Conservation (phyloP, 441 rosid species). For the Euphorbia schlechtendalii region DNA sequence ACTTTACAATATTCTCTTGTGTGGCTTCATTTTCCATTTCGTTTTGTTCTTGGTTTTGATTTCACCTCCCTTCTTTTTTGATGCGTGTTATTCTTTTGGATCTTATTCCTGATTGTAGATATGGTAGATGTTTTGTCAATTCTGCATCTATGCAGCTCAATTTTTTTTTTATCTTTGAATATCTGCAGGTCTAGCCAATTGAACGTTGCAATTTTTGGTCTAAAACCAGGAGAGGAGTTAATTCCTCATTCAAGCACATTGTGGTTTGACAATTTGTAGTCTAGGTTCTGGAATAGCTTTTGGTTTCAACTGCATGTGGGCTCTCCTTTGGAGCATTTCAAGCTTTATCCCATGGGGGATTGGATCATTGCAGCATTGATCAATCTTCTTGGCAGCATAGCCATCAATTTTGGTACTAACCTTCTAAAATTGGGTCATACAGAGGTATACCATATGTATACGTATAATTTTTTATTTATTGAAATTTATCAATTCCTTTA, state of each 20-base stretch:
- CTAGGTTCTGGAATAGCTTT: no score
- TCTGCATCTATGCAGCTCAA: not conserved
- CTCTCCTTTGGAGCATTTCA: slow-evolving; percentile 27
- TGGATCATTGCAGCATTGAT: slow-evolving; percentile 98
- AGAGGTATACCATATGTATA: slow-evolving; percentile 46
- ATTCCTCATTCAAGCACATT: not conserved
- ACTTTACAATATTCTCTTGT: not conserved
- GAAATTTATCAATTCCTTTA: no score
- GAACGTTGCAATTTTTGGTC: not conserved
- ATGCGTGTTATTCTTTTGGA: no score
- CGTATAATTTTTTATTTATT: no score
- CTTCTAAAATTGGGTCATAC: slow-evolving; percentile 95
- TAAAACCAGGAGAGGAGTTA: slow-evolving; percentile 4
- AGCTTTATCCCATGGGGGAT: slow-evolving; percentile 72
- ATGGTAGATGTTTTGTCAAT: not conserved
- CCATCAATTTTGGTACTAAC: slow-evolving; percentile 95
- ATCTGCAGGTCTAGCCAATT: slow-evolving; percentile 4
- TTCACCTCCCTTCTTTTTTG: no score
- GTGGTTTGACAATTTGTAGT: not conserved
- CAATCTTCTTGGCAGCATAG: slow-evolving; percentile 89
- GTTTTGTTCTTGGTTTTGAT: no score
- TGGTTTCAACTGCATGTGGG: slow-evolving; percentile 25
- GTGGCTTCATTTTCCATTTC: not conserved
- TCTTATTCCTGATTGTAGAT: no score
- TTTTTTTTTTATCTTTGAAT: not conserved